Evolutionary conservation across 176 grass and related monocot species (phyloP), one percentile per base, ranked within the genome.

Genomic region (Carex scoparia): DNA sequence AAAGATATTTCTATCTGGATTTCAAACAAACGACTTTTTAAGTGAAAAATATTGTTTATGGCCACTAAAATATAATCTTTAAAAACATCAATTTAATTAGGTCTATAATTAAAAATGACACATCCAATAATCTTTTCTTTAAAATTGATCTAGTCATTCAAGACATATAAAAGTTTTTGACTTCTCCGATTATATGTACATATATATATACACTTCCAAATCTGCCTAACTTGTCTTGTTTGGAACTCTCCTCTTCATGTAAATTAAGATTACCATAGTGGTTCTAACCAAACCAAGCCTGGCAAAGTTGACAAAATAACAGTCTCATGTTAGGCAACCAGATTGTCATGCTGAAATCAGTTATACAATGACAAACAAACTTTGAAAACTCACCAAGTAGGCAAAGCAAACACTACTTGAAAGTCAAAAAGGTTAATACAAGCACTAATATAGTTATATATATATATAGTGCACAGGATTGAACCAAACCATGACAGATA

Each of bases 371-470:
- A 72, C 38, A 72, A 72, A 48, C 40, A 72, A 38, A 46, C 69
- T 72, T 72, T 48, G 18, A 46, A 72, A 46, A 72, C 16, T 40
- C 37, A 49, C 7, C 61, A 8, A n/a, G 19, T 44, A 71, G 38
- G 38, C 38, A 19, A 35, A 7, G 4, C 31, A 8, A 79, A 35
- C 76, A 79, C 32, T 54, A 79, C 32, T 54, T 57, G 18, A 54
- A 79, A 79, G 76, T 79, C 76, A 79, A 79, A 79, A 79, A 18
- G 23, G 9, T 27, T 79, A 79, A 19, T 35, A 33, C 75, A 56
- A 79, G 55, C 1, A 18, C 67, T 35, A 70, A 70, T n/a, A 37
- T 70, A 70, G 14, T n/a, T 33, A 14, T 2, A 5, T 72, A 7
- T 72, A 7, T 69, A 71, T 71, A 71, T 71, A 71, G 44, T 32